phyloP scores from a whole-genome alignment of 768 basidiomycete genomes.

The Phanerodontia chrysosporium region DNA sequence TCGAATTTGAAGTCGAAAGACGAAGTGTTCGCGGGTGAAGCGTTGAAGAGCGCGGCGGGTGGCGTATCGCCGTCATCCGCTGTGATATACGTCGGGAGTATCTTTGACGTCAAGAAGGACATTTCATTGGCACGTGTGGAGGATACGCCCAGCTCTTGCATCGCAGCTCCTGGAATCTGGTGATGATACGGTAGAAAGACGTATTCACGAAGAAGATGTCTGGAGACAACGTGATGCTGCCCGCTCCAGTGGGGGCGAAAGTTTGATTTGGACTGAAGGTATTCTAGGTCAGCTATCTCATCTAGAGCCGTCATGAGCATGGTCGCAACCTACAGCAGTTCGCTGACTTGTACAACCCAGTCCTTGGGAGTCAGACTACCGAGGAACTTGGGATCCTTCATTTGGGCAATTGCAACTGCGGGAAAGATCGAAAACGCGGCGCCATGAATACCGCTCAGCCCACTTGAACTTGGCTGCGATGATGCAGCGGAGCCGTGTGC shows the following conservation, averaged over 20 bases:
- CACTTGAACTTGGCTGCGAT: too few species aligned
- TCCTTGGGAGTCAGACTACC: not conserved
- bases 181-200: not conserved
- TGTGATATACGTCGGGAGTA: not conserved
- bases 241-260: not conserved
- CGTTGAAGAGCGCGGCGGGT: not conserved
- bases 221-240: not conserved
- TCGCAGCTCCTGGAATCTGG: not conserved
- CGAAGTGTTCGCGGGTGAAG: not conserved
- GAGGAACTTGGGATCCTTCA: not conserved
- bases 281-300: too few species aligned
- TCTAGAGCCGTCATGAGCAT: too few species aligned
- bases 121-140: too few species aligned
- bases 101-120: not conserved
- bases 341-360: not conserved
- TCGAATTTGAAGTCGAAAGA: not conserved
- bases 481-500: not conserved
- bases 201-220: not conserved
- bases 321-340: not conserved
- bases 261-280: not conserved
- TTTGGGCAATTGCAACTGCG: not conserved
- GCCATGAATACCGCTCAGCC: too few species aligned
- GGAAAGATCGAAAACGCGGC: not conserved
- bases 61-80: not conserved
- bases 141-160: not conserved